Percentiles rank a stretch among this genome's conserved stretches.
Conservation (phyloP, 1,139 yeast genomes). For the Nakaseomyces bracarensis region DNA sequence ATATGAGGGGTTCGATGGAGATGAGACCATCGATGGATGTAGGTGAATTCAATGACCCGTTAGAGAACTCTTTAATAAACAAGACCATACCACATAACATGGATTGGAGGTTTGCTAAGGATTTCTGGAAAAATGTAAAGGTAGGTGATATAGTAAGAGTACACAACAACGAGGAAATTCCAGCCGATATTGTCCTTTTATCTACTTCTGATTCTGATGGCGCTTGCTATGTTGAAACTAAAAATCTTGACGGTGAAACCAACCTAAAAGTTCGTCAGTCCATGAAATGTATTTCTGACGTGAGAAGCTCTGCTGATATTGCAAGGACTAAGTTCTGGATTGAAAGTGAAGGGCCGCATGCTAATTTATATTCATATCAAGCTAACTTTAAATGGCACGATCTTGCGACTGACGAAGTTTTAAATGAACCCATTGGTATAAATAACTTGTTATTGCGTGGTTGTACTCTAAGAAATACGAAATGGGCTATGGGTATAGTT, state of each 20-base stretch:
- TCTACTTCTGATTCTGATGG: constrained; percentile 86
- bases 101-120: constrained; percentile 48
- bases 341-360: constrained; percentile 86
- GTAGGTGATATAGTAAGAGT: constrained; percentile 88
- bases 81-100: constrained; percentile 21
- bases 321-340: constrained; percentile 70
- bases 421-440: constrained; percentile 65
- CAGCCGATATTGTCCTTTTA: constrained; percentile 77
- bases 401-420: constrained; percentile 36
- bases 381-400: constrained; percentile 45
- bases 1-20: constrained; percentile 27
- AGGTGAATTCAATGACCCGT: constrained; percentile 12
- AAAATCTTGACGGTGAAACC: constrained; percentile 93
- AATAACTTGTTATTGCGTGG: constrained; percentile 83
- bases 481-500: constrained; percentile 88
- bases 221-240: constrained; percentile 86
- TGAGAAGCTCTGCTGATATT: constrained; percentile 63
- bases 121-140: constrained; percentile 78
- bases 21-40: constrained; percentile 24
- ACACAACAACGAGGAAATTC: constrained; percentile 82
- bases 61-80: constrained; percentile 17
- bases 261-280: constrained; percentile 77
- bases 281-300: constrained; percentile 55
- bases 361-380: constrained; percentile 71
- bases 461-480: constrained; percentile 79